Percentiles rank a stretch among this genome's conserved stretches.
Conservation (phyloP, 352 stramenopile species). For the Phytophthora kernoviae region DNA sequence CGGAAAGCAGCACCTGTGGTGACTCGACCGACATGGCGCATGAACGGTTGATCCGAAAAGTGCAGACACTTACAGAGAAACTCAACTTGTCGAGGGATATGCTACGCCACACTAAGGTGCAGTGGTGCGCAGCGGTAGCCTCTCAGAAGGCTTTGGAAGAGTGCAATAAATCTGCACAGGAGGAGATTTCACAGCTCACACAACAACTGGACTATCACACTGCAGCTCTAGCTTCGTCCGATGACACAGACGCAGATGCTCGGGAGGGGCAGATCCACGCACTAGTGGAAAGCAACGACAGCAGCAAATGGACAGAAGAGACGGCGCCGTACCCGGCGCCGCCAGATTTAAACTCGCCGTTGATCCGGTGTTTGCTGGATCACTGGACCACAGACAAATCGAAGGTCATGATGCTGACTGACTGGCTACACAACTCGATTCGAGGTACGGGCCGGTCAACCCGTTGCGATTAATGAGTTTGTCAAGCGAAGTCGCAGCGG, state of each 20-base stretch:
- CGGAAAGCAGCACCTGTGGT: constrained; percentile 16
- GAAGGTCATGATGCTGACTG: constrained; percentile 56
- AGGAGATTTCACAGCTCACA: constrained; percentile 52
- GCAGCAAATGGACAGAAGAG: constrained; percentile 56
- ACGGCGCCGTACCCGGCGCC: constrained; percentile 56
- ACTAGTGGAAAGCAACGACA: constrained; percentile 32
- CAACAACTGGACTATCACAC: constrained; percentile 57
- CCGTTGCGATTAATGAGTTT: constrained; percentile 51
- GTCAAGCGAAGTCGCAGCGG: constrained; percentile 57
- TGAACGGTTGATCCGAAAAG: constrained; percentile 39
- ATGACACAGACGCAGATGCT: constrained; percentile 16
- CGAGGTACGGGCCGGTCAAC: constrained; percentile 48
- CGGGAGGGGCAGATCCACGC: constrained; percentile 25
- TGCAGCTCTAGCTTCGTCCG: constrained; percentile 20
- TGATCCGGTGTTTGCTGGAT: constrained; percentile 66
- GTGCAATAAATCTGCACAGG: constrained; percentile 53
- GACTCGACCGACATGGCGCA: constrained; percentile 31
- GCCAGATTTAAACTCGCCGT: constrained; percentile 66
- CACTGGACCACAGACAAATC: constrained; percentile 74
- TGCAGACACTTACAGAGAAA: constrained; percentile 54
- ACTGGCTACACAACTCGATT: constrained; percentile 71
- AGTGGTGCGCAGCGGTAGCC: constrained; percentile 64
- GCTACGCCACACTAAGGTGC: constrained; percentile 65
- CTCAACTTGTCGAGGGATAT: constrained; percentile 55
- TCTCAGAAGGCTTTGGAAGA: constrained; percentile 69